Evolutionary conservation across 1,284 basidiomycete species (phyloP).

Genomic region (Trichosporon ovoides): DNA sequence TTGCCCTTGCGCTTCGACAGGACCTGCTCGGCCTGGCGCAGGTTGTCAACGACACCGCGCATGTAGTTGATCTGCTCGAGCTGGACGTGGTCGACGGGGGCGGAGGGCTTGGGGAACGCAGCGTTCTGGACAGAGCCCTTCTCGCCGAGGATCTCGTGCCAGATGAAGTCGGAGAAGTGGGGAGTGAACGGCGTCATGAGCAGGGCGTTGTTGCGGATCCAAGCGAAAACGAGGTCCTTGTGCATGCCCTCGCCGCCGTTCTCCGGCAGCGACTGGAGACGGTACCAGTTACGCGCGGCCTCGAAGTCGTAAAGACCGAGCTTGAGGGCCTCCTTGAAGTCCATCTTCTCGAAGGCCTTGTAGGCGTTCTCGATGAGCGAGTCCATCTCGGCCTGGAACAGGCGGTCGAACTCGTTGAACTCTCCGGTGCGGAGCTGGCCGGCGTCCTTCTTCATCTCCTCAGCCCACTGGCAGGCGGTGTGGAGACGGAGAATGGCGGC

Average conservation of each 20-base stretch:
- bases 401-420: conserved; percentile 62
- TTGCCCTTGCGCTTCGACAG: conserved; percentile 61
- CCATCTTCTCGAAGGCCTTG: conserved; percentile 68
- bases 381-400: conserved; percentile 91
- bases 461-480: conserved; percentile 87
- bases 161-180: conserved; percentile 92
- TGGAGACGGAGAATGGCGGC: conserved; percentile 93
- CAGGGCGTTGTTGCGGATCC: conserved; percentile 73
- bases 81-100: conserved; percentile 51
- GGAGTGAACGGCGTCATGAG: conserved; percentile 85
- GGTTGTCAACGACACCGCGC: conserved; percentile 52
- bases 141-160: conserved; percentile 68
- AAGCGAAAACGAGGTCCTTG: conserved; percentile 64
- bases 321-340: conserved; percentile 95
- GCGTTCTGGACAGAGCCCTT: conserved; percentile 74
- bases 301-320: conserved; percentile 95
- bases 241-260: conserved; percentile 74
- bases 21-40: conserved; percentile 80
- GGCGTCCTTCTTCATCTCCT: conserved; percentile 66
- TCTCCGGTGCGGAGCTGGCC: conserved; percentile 63
- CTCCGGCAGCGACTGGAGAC: conserved; percentile 75
- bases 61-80: conserved; percentile 70
- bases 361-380: conserved; percentile 75
- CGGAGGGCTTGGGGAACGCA: conserved; percentile 52
- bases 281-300: conserved; percentile 89